Conservation (phyloP, 805 yeast species). For the Dipodascopsis uninucleata region DNA sequence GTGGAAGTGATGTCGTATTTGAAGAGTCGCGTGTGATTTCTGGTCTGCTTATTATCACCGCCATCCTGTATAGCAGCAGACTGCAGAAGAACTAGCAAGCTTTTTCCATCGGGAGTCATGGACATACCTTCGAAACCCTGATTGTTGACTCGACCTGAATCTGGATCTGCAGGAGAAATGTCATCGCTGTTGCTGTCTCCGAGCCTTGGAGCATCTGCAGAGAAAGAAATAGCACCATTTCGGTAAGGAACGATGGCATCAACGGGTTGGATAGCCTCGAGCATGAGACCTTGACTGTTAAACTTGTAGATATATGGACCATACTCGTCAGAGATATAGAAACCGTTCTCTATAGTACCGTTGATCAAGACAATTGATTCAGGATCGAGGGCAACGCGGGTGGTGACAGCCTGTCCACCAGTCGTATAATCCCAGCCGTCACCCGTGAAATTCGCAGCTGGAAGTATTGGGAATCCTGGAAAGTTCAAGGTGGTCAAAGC, state of each 20-base stretch:
- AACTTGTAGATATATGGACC: conserved; percentile 23
- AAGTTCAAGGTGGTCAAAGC: conserved; percentile 14
- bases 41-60: conserved; percentile 17
- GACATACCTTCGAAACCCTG: conserved; percentile 23
- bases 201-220: conserved; percentile 22
- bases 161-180: conserved; percentile 18
- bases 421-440: conserved; percentile 13
- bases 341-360: conserved; percentile 20
- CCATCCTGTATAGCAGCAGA: conserved; percentile 25
- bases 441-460: conserved; percentile 15
- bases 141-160: conserved; percentile 23
- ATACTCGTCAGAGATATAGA: conserved; percentile 25
- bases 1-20: conserved; percentile 15
- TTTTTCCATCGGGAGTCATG: conserved; percentile 22
- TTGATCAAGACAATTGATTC: conserved; percentile 14
- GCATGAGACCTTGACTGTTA: conserved; percentile 15
- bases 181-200: conserved; percentile 10
- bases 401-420: conserved; percentile 15
- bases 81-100: conserved; percentile 18
- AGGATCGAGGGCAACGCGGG: conserved; percentile 21
- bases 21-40: conserved; percentile 16
- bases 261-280: conserved; percentile 22
- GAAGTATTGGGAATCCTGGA: conserved; percentile 16
- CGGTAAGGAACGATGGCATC: conserved; percentile 23
- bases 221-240: conserved; percentile 16